Percentiles rank a stretch among this genome's conserved stretches.
These are phyloP conservation scores for Boletus subcaerulescens DNA, from an alignment of 768 basidiomycete species.

Conservation along the genomic window DNA sequence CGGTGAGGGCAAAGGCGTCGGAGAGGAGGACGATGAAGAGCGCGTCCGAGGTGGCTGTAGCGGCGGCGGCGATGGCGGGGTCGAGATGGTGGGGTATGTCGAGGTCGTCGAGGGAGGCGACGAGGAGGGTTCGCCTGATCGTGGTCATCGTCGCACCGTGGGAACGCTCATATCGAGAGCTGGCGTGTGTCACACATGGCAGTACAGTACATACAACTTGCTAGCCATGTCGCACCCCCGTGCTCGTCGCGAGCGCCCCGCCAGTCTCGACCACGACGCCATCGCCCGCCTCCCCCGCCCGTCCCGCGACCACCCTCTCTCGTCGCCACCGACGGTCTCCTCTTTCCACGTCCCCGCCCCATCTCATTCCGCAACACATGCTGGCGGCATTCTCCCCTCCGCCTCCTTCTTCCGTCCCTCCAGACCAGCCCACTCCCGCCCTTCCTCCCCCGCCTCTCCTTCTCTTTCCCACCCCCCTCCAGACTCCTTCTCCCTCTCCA, in stretches of 20 bases:
- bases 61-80: slow-evolving; percentile 49
- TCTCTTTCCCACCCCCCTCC: neutral
- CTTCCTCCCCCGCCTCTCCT: slow-evolving; percentile 33
- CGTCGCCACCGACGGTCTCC: slow-evolving; percentile 28
- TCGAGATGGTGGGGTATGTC: slow-evolving; percentile 54
- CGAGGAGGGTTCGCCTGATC: slow-evolving; percentile 36
- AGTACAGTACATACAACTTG: too few relatives aligned
- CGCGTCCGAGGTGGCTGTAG: slow-evolving; percentile 40
- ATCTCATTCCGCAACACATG: slow-evolving; percentile 67
- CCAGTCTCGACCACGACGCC: slow-evolving; percentile 19
- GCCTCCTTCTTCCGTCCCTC: slow-evolving; percentile 77
- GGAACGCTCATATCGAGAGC: slow-evolving; percentile 1
- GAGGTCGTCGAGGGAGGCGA: slow-evolving; percentile 53
- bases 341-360: slow-evolving; percentile 28
- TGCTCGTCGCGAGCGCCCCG: neutral
- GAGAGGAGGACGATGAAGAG: slow-evolving; percentile 69
- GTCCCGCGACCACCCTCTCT: slow-evolving; percentile 20
- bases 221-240: neutral
- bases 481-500: slow-evolving; percentile 38
- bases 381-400: slow-evolving; percentile 73
- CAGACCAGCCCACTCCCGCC: slow-evolving; percentile 51
- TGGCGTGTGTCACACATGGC: too few relatives aligned
- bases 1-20: slow-evolving; percentile 46
- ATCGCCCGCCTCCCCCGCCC: neutral
- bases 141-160: slow-evolving; percentile 11